phyloP scores from a whole-genome alignment of 768 basidiomycete species.

The Termitomyces sp. region DNA sequence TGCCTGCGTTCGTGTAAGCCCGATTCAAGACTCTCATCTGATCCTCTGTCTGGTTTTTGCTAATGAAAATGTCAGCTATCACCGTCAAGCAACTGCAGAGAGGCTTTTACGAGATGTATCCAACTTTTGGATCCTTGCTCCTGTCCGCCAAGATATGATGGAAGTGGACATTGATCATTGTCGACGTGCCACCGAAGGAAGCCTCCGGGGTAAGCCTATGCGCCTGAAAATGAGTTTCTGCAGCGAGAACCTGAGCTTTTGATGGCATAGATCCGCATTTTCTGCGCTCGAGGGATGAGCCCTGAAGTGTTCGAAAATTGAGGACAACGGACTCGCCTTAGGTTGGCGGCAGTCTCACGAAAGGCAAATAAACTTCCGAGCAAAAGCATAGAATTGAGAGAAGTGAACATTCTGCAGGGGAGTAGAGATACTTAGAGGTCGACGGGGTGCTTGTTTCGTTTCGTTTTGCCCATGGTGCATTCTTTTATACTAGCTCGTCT shows the following conservation, averaged over 20 bases:
- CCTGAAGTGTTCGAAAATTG: not conserved
- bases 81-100: not conserved
- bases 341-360: not conserved
- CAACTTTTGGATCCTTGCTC: conserved; percentile 27
- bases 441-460: not conserved
- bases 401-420: not conserved
- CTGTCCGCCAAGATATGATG: conserved; percentile 28
- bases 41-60: conserved; percentile 22
- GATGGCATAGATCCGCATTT: conserved; percentile 13
- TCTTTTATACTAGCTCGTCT: not conserved
- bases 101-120: conserved; percentile 36
- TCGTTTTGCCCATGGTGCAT: not conserved
- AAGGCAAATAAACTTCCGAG: not conserved
- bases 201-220: conserved; percentile 5
- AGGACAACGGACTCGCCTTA: not conserved
- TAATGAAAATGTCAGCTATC: not conserved
- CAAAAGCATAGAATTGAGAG: not conserved
- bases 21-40: conserved; percentile 42
- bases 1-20: conserved; percentile 33
- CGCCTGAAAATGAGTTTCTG: conserved; percentile 13
- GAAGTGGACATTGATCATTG: conserved; percentile 16
- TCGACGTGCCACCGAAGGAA: not conserved
- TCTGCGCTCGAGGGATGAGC: not conserved
- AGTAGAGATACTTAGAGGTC: not conserved
- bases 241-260: conserved; percentile 9